A percentile compares a stretch with the other conserved stretches of the same genome.
phyloP scores from a whole-genome alignment of 2,329 filamentous ascomycete species.

The Aspergillus sp. region DNA sequence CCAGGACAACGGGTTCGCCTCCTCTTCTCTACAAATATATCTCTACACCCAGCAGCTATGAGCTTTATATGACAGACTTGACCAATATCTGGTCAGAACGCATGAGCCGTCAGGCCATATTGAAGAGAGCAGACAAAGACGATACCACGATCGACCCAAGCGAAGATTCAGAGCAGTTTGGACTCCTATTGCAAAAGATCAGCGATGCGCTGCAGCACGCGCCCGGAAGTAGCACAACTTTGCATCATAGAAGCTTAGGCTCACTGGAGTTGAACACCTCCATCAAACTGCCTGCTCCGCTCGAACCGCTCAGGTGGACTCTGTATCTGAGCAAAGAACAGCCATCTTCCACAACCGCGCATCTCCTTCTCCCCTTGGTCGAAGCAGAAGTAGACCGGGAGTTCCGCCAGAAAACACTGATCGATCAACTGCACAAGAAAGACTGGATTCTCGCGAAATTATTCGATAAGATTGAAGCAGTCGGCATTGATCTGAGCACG shows the following conservation, averaged over 20 bases:
- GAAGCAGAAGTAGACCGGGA: slow-evolving; percentile 47
- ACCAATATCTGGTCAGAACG: slow-evolving; percentile 57
- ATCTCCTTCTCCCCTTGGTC: slow-evolving; percentile 55
- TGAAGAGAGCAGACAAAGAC: slow-evolving; percentile 47
- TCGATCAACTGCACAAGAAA: slow-evolving; percentile 53
- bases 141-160: slow-evolving; percentile 60
- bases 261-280: slow-evolving; percentile 46
- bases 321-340: slow-evolving; percentile 45
- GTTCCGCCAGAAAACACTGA: slow-evolving; percentile 47
- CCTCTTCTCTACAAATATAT: slow-evolving; percentile 40
- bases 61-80: slow-evolving; percentile 57
- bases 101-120: slow-evolving; percentile 45
- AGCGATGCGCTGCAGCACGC: slow-evolving; percentile 44
- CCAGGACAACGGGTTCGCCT: slow-evolving; percentile 24
- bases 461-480: slow-evolving; percentile 56
- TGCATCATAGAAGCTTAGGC: slow-evolving; percentile 26
- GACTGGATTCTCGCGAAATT: slow-evolving; percentile 58
- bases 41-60: slow-evolving; percentile 43
- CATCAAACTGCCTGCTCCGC: slow-evolving; percentile 51
- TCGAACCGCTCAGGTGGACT: slow-evolving; percentile 53
- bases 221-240: slow-evolving; percentile 29
- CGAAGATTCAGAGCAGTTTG: slow-evolving; percentile 54
- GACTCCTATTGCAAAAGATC: slow-evolving; percentile 56
- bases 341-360: slow-evolving; percentile 42
- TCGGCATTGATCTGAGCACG: slow-evolving; percentile 54